Evolutionary conservation across 257 asterid species (phyloP), one percentile per base, ranked within the genome.

Genomic region (Nicotiana noctiflora): DNA sequence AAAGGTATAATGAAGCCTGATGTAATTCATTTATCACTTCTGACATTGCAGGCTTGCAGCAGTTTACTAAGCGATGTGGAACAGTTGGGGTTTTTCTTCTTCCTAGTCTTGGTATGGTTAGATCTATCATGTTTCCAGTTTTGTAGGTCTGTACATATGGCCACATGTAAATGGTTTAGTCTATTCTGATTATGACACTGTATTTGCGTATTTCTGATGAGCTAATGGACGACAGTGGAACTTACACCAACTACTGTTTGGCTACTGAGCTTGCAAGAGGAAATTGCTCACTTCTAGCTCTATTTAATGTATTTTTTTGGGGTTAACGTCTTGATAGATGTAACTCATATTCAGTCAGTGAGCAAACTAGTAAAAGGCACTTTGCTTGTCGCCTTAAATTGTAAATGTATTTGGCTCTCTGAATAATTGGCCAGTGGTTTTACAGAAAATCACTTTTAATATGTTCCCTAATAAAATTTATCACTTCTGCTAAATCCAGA

Each of bases 71-170:
- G 79, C 23, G 25, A 49, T 15, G 40, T 25, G 62, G 79, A 49
- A 34, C 46, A 74, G 79, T 74, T 25, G 62, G 79, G 9, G 62
- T 25, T 25, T 49, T 8, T 74, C 62, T 49, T 74, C 44, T 25
- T 23, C 29, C 9, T 25, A 74, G 25, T 74, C 23, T 49, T 14
- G 49, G 79, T 7, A 74, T 74, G 62, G 44, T 49, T 49, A 49
- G 79, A 49, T 49, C 40, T 49, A 74, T 19, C 25, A 74, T 9
- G 21, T 13, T 74, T 15, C 79, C 44, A 74, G 15, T 49, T 74
- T 74, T 74, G 79, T 49, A 74, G 46, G 25, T 25, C n/a, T 74
- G 79, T 74, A 74, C 8, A 74, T 74, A 72, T 74, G 44, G 61
- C 79, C 61, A n/a, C 44, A 2, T 74, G 44, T 74, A 74, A 74